A percentile compares a stretch with the other conserved stretches of the same genome.
Conservation (phyloP, 2,329 filamentous ascomycete genomes). For the Monosporascus sp. region DNA sequence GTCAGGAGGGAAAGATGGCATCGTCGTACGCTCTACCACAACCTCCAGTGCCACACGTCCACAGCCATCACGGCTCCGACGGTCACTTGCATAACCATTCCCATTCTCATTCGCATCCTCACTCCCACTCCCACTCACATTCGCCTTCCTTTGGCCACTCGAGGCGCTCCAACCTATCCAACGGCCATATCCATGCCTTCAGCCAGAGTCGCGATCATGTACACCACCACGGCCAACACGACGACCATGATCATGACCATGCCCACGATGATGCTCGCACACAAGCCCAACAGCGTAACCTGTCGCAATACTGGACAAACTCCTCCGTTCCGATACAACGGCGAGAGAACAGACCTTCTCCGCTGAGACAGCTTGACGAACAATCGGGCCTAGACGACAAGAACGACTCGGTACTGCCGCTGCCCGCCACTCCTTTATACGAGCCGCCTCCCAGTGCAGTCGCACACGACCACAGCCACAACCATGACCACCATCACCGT, state of each 20-base stretch:
- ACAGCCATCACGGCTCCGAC: conserved; percentile 28
- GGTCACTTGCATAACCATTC: conserved; percentile 26
- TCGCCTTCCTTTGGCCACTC: conserved; percentile 37
- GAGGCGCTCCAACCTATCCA: conserved; percentile 26
- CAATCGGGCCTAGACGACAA: conserved; percentile 14
- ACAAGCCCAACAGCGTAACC: conserved; percentile 20
- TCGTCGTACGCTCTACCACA: conserved; percentile 52
- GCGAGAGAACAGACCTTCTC: conserved; percentile 29
- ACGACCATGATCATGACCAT: conserved; percentile 27
- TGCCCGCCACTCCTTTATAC: conserved; percentile 11
- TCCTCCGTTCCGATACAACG: conserved; percentile 27
- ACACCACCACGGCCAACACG: conserved; percentile 29
- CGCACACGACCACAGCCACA: conserved; percentile 22
- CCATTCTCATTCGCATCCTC: conserved; percentile 28
- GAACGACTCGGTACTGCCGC: conserved; percentile 6
- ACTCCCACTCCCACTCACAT: conserved; percentile 31
- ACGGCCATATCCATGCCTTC: conserved; percentile 21
- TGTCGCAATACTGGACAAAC: conserved; percentile 29
- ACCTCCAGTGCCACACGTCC: conserved; percentile 37
- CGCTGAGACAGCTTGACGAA: conserved; percentile 24
- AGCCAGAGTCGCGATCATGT: conserved; percentile 25
- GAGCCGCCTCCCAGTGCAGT: conserved; percentile 8
- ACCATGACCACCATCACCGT: conserved; percentile 12
- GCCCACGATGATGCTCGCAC: conserved; percentile 20
- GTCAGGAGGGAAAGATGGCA: conserved; percentile 33